Percentiles rank a stretch among this genome's conserved stretches.
Evolutionary conservation across 306 rosid species (phyloP).

Genomic region (Ochetophila trinervis): DNA sequence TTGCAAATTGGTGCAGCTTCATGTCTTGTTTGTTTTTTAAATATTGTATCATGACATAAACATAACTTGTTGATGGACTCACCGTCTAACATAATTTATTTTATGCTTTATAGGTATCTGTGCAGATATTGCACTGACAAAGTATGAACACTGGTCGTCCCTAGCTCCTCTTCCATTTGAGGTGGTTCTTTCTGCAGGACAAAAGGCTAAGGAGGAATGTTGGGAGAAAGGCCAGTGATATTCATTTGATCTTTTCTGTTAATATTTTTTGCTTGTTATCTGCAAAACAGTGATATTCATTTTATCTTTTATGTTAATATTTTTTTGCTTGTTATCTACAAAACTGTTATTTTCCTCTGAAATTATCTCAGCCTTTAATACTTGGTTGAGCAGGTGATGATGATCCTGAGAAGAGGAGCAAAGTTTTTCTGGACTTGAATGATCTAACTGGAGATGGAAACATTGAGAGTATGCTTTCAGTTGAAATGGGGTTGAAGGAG

Average conservation of each 20-base stretch:
- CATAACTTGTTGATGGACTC: slow-evolving; percentile 2
- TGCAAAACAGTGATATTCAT: too few relatives aligned
- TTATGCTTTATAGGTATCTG: slow-evolving; percentile 67
- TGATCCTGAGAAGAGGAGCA: slow-evolving; percentile 65
- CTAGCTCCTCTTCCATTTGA: slow-evolving; percentile 99
- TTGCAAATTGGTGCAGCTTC: neutral
- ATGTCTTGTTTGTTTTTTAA: slow-evolving; percentile 2
- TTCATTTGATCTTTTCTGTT: slow-evolving; percentile 25
- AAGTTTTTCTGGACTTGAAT: slow-evolving; percentile 65
- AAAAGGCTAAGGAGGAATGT: slow-evolving; percentile 92
- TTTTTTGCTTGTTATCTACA: neutral
- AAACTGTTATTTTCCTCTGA: neutral
- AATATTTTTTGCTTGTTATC: neutral
- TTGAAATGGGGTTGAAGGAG: slow-evolving; percentile 95
- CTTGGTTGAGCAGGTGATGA: slow-evolving; percentile 56
- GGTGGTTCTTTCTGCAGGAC: slow-evolving; percentile 95
- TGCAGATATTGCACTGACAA: slow-evolving; percentile 83
- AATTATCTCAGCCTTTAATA: slow-evolving; percentile 13
- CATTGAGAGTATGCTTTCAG: slow-evolving; percentile 92
- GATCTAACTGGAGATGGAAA: slow-evolving; percentile 97
- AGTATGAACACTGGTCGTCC: slow-evolving; percentile 94
- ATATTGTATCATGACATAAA: slow-evolving; percentile 12
- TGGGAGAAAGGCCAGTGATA: slow-evolving; percentile 71
- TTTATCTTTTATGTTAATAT: slow-evolving; percentile 20
- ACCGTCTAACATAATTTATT: slow-evolving; percentile 29